Evolutionary conservation across 305 asterid genomes (phyloP), one percentile per base, ranked within the genome.

Genomic region (Fraxinus paxiana): DNA sequence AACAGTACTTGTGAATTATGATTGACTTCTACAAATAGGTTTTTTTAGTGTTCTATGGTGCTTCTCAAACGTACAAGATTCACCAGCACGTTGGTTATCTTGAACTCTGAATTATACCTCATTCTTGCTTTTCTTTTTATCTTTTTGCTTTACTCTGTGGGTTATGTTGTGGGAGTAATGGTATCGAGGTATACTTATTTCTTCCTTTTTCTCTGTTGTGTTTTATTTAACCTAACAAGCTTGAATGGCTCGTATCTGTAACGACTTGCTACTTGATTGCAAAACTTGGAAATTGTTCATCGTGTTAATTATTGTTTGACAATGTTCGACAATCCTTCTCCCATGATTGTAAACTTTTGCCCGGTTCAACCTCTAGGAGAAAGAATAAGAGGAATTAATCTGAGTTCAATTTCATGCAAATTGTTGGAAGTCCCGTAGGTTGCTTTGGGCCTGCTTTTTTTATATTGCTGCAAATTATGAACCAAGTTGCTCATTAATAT

Each of bases 1-100:
- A 89, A 79, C 98, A 95, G 73, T 95, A 93, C 89, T 84, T 95
- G 85, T 87, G 87, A 87, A 26, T 48, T 77, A 71, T 72, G 48
- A 63, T 56, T 35, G 74, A 78, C 43, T 80, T 78, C 28, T 9
- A 51, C 63, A 15, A 77, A 41, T 77, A 80, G 84, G 82, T 69
- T 79, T 70, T 63, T 43, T 24, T 28, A 4, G 41, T 15, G 34
- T 33, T 51, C 83, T 41, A 2, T 51, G 17, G 20, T 69, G 78
- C 73, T 77, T 81, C 65, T 79, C 1, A 31, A 33, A 22, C 31
- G 81, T 75, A 61, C 81, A 73, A 80, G 67, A 33, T 80, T 78
- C 83, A 22, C 24, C 61, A 75, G 7, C 72, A 48, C 54, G 75
- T 56, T 80, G 8, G 71, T 65, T 82, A 26, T 76, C 48, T 59